These are phyloP conservation scores for Mycena haematopus DNA, from an alignment of 768 basidiomycete genomes.

Conservation along the genomic window DNA sequence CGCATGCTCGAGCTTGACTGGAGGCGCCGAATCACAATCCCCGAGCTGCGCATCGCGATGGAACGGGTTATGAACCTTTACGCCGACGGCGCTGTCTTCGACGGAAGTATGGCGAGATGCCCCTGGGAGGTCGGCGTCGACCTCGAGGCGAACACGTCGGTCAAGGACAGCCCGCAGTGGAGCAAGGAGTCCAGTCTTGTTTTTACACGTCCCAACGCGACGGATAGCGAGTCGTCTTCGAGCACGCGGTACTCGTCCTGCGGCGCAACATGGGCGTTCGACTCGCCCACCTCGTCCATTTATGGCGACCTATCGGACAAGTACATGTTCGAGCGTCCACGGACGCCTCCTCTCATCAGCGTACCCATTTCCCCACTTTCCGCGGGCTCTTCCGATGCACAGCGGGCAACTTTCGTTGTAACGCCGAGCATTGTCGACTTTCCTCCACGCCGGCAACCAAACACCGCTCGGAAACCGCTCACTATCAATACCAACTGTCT, in stretches of 20 bases:
- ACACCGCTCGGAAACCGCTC: constrained; percentile 50
- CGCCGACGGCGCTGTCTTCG: constrained; percentile 75
- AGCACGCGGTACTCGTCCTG: constrained; percentile 49
- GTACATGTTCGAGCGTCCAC: constrained; percentile 53
- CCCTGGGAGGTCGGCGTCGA: constrained; percentile 77
- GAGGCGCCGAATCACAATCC: constrained; percentile 55
- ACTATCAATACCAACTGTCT: constrained; percentile 65
- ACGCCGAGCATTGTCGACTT: constrained; percentile 63
- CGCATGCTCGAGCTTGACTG: constrained; percentile 79
- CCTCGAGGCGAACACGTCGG: constrained; percentile 44
- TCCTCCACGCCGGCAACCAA: constrained; percentile 45
- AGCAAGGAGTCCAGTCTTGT: constrained; percentile 41
- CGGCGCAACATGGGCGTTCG: constrained; percentile 61
- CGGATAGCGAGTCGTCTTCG: constrained; percentile 26
- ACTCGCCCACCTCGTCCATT: constrained; percentile 56
- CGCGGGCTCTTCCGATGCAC: constrained; percentile 46
- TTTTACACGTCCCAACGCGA: constrained; percentile 33
- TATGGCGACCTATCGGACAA: constrained; percentile 43
- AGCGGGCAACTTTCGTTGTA: constrained; percentile 55
- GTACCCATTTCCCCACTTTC: constrained; percentile 51
- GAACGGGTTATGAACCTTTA: constrained; percentile 70
- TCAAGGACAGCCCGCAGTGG: constrained; percentile 38
- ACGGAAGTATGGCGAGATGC: constrained; percentile 81
- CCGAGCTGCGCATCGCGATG: constrained; percentile 63
- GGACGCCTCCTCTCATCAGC: constrained; percentile 52